Percentiles rank a stretch among this genome's conserved stretches.
Evolutionary conservation across 2,329 filamentous ascomycete species (phyloP).

Genomic region (Pochonia chlamydosporia): DNA sequence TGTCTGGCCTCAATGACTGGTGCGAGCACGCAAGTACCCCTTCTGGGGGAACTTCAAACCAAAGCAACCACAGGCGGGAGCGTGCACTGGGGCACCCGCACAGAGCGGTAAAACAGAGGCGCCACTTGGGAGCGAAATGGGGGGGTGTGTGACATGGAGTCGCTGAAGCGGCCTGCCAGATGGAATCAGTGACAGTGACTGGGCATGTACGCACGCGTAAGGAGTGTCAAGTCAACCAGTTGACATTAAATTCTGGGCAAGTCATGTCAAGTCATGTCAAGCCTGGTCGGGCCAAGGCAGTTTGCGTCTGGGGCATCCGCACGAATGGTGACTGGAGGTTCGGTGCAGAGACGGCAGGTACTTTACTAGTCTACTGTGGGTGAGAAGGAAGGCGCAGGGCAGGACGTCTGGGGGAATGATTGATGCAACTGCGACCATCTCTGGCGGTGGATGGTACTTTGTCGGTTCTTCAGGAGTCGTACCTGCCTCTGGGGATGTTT

Average conservation of each 20-base stretch:
- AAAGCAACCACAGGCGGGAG: slow-evolving; percentile 1
- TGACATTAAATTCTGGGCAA: too few species aligned
- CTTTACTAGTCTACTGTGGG: too few species aligned
- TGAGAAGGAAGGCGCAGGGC: neutral
- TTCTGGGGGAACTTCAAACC: slow-evolving; percentile 1
- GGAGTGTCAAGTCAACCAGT: too few species aligned
- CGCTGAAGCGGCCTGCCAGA: neutral
- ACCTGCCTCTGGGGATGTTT: neutral
- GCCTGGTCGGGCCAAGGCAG: too few species aligned
- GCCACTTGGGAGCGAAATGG: neutral
- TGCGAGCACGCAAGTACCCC: slow-evolving; percentile 10
- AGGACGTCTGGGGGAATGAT: neutral
- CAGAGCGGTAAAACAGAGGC: slow-evolving; percentile 9
- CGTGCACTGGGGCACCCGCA: slow-evolving; percentile 5
- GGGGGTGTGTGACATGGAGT: neutral
- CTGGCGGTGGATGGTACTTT: neutral
- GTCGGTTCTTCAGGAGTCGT: neutral
- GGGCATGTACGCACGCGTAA: too few species aligned
- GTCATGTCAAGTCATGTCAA: too few species aligned
- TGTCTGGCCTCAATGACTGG: too few species aligned
- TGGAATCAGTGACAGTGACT: neutral
- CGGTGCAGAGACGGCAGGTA: too few species aligned
- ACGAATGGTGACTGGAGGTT: too few species aligned
- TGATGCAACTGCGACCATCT: neutral
- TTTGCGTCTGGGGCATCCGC: too few species aligned